Conservation (phyloP, 2,329 filamentous ascomycete species). For the Aureobasidium pullulans region DNA sequence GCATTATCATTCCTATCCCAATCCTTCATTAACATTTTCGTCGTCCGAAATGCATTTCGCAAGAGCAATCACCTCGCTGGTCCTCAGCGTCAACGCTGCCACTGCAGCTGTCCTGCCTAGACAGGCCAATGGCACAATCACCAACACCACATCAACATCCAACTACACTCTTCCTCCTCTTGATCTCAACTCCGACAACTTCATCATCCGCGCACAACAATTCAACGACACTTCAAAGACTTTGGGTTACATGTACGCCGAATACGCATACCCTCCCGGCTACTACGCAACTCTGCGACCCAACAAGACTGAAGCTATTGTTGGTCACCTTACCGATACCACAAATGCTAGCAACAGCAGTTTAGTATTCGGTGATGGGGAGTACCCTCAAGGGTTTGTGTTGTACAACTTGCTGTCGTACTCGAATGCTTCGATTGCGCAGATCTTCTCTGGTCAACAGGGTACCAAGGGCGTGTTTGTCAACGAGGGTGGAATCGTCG, state of each 20-base stretch:
- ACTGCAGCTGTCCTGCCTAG: not conserved
- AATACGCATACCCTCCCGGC: slow-evolving; percentile 15
- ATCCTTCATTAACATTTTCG: not conserved
- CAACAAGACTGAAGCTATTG: slow-evolving; percentile 9
- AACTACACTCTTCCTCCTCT: slow-evolving; percentile 4
- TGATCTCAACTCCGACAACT: slow-evolving; percentile 8
- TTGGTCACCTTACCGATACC: slow-evolving; percentile 15
- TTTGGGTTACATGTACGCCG: slow-evolving; percentile 16
- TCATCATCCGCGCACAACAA: slow-evolving; percentile 15
- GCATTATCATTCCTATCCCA: not conserved
- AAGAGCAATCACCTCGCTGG: not conserved
- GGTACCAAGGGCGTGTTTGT: slow-evolving; percentile 16
- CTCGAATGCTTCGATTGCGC: slow-evolving; percentile 12
- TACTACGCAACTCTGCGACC: slow-evolving; percentile 16
- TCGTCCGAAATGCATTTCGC: not conserved
- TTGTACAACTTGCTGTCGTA: slow-evolving; percentile 11
- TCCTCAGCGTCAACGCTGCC: not conserved
- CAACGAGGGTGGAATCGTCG: slow-evolving; percentile 14
- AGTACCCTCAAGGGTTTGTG: slow-evolving; percentile 13
- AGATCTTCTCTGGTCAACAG: slow-evolving; percentile 15
- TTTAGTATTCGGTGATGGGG: slow-evolving; percentile 3
- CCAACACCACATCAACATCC: not conserved
- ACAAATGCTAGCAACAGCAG: slow-evolving; percentile 14
- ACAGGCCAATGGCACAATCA: not conserved
- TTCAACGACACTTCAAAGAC: slow-evolving; percentile 15